A percentile compares a stretch with the other conserved stretches of the same genome.
Evolutionary conservation across 805 yeast genomes (phyloP).

Genomic region (Candida orba): DNA sequence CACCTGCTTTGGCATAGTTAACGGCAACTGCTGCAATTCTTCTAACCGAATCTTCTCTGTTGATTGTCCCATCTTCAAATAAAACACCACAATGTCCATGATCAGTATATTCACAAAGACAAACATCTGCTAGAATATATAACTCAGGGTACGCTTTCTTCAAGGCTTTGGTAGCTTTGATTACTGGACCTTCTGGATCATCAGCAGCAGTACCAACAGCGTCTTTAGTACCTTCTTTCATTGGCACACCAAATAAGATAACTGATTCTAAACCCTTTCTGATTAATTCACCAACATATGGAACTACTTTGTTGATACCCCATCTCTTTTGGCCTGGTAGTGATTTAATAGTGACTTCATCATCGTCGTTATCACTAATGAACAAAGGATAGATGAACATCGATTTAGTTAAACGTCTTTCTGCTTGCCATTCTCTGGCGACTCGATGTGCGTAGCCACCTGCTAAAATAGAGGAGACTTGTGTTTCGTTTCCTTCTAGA

Average conservation of each 20-base stretch:
- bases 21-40: conserved; percentile 93
- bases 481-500: conserved; percentile 48
- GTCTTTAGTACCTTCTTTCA: conserved; percentile 72
- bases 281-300: conserved; percentile 63
- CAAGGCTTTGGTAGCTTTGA: conserved; percentile 63
- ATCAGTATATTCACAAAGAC: conserved; percentile 91
- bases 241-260: conserved; percentile 86
- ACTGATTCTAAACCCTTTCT: conserved; percentile 81
- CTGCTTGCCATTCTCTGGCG: conserved; percentile 85
- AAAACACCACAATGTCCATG: conserved; percentile 98
- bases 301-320: conserved; percentile 74
- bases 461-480: conserved; percentile 70
- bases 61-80: conserved; percentile 78
- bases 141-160: conserved; percentile 67
- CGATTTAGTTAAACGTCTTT: conserved; percentile 72
- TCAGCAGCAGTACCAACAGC: conserved; percentile 84
- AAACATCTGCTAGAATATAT: conserved; percentile 88
- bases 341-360: conserved; percentile 63
- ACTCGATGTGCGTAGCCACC: conserved; percentile 95
- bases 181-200: conserved; percentile 94
- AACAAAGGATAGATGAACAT: conserved; percentile 93
- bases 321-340: conserved; percentile 84
- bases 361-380: conserved; percentile 74
- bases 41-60: conserved; percentile 64
- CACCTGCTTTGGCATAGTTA: conserved; percentile 93